These are phyloP conservation scores for Boletus tomentosulus DNA, from an alignment of 768 basidiomycete genomes.

Conservation along the genomic window DNA sequence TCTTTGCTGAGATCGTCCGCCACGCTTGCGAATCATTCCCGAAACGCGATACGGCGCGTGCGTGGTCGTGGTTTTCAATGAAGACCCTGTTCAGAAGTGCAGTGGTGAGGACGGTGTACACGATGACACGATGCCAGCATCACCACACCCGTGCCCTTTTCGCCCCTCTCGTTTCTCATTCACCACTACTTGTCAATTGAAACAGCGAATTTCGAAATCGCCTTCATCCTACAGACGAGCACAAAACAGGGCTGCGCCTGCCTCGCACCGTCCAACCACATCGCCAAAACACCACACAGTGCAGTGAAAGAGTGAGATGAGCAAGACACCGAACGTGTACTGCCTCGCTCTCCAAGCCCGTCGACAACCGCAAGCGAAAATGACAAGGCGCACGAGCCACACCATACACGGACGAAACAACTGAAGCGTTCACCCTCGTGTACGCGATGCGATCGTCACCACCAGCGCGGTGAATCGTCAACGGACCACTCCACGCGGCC, in stretches of 20 bases:
- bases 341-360: constrained; percentile 21
- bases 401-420: neutral
- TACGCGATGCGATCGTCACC: constrained; percentile 6
- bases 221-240: neutral
- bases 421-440: constrained; percentile 9
- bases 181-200: neutral
- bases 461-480: neutral
- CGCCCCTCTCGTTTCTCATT: neutral
- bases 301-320: constrained; percentile 6
- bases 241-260: constrained; percentile 7
- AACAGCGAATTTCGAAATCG: constrained; percentile 4
- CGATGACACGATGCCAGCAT: constrained; percentile 12
- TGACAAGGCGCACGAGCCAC: neutral
- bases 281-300: neutral
- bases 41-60: constrained; percentile 61
- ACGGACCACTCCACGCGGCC: neutral
- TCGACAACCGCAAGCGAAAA: neutral
- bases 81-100: constrained; percentile 39
- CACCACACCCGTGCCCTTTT: neutral
- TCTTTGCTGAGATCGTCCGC: constrained; percentile 57
- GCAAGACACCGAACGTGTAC: constrained; percentile 14
- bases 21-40: constrained; percentile 56
- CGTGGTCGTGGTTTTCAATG: constrained; percentile 70
- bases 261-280: constrained; percentile 14
- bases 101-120: constrained; percentile 11